Percentiles rank a stretch among this genome's conserved stretches.
Conservation (phyloP, 1,284 basidiomycete genomes). For the Trichosporon sp. region DNA sequence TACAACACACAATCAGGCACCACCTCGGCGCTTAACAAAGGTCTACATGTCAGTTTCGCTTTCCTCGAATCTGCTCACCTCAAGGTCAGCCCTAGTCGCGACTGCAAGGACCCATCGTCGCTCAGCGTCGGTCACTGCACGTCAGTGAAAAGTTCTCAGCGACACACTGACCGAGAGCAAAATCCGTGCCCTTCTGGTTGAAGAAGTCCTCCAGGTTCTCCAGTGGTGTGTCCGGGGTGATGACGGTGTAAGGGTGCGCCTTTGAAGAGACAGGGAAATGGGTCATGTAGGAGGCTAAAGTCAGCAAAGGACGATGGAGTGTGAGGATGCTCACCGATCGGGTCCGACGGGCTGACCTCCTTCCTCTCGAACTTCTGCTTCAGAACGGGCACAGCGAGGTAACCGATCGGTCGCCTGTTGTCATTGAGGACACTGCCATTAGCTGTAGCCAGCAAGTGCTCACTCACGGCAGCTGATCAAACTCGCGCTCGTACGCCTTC, state of each 20-base stretch:
- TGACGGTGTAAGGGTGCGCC: constrained; percentile 68
- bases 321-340: constrained; percentile 58
- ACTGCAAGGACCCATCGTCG: constrained; percentile 85
- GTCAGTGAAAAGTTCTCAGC: constrained; percentile 17
- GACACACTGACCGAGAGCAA: constrained; percentile 68
- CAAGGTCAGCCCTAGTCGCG: constrained; percentile 75
- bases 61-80: constrained; percentile 58
- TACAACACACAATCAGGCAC: neutral
- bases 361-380: constrained; percentile 77
- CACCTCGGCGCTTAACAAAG: constrained; percentile 45
- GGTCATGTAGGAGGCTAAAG: constrained; percentile 69
- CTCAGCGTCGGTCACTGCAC: constrained; percentile 72
- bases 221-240: constrained; percentile 76
- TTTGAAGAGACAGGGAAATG: constrained; percentile 69
- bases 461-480: constrained; percentile 81
- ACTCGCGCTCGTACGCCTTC: constrained; percentile 84
- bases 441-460: neutral
- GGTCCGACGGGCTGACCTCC: constrained; percentile 62
- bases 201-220: constrained; percentile 76
- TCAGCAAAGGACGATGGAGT: constrained; percentile 20
- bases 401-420: constrained; percentile 73
- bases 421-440: constrained; percentile 69
- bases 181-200: constrained; percentile 62
- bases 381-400: constrained; percentile 72
- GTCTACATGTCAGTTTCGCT: constrained; percentile 33